phyloP scores from a whole-genome alignment of 345 rosid genomes.

The Euclidium syriacum region DNA sequence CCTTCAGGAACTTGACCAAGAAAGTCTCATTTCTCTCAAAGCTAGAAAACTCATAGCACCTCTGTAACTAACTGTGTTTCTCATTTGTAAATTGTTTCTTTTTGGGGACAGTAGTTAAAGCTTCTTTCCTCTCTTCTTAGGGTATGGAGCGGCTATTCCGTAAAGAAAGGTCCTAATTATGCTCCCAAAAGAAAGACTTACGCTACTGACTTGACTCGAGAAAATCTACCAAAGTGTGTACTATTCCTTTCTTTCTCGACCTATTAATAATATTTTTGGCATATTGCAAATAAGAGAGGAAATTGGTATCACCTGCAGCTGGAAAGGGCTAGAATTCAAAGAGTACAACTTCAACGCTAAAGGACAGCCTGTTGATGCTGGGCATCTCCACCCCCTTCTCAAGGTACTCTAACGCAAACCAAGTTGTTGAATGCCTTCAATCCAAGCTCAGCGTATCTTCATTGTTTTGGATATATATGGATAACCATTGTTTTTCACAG shows the following conservation, averaged over 20 bases:
- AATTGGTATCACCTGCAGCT: conserved; percentile 40
- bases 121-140: conserved; percentile 31
- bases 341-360: conserved; percentile 87
- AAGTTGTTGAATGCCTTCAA: neutral
- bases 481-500: neutral
- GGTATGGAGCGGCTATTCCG: conserved; percentile 79
- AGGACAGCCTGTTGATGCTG: conserved; percentile 83
- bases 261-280: neutral
- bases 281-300: neutral
- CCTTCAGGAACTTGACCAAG: conserved; percentile 47
- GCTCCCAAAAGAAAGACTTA: conserved; percentile 70
- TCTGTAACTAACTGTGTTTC: conserved; percentile 41
- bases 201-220: conserved; percentile 87
- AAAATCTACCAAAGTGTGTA: conserved; percentile 71
- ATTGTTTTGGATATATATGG: neutral
- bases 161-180: conserved; percentile 73
- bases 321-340: conserved; percentile 83
- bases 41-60: conserved; percentile 64
- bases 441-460: neutral
- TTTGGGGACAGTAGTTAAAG: neutral
- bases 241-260: neutral
- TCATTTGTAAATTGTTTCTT: neutral
- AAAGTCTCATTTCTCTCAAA: conserved; percentile 51
- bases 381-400: conserved; percentile 90
- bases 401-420: conserved; percentile 41